Evolutionary conservation across 495 filamentous ascomycete species (phyloP).

Genomic region (Penicillium manginii): DNA sequence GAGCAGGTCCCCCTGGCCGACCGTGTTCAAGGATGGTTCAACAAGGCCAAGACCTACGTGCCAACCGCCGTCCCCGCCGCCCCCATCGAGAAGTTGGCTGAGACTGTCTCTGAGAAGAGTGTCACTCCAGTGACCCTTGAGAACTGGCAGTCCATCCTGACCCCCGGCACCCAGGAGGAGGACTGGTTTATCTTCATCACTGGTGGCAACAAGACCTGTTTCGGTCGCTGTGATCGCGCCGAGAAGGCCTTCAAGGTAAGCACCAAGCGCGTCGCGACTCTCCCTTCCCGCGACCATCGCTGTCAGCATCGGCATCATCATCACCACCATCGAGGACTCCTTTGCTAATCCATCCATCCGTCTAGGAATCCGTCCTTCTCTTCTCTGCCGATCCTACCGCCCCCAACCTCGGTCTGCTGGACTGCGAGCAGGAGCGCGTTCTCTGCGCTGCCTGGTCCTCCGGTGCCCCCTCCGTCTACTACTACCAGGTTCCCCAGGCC

Average conservation of each 20-base stretch:
- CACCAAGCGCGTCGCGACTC: not conserved
- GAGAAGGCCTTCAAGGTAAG: slow-evolving; percentile 61
- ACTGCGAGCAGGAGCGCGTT: slow-evolving; percentile 78
- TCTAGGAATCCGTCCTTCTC: slow-evolving; percentile 66
- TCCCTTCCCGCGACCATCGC: not conserved
- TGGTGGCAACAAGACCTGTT: slow-evolving; percentile 88
- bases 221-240: slow-evolving; percentile 59
- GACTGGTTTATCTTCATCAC: slow-evolving; percentile 84
- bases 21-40: slow-evolving; percentile 66
- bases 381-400: slow-evolving; percentile 67
- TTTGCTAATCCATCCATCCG: slow-evolving; percentile 6
- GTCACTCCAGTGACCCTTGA: slow-evolving; percentile 65
- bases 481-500: slow-evolving; percentile 71
- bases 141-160: slow-evolving; percentile 74
- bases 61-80: slow-evolving; percentile 55
- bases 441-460: slow-evolving; percentile 85
- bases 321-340: not conserved
- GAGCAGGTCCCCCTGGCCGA: slow-evolving; percentile 74
- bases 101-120: slow-evolving; percentile 58
- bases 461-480: slow-evolving; percentile 70
- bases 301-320: not conserved
- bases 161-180: slow-evolving; percentile 64
- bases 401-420: slow-evolving; percentile 71
- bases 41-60: slow-evolving; percentile 63
- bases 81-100: slow-evolving; percentile 54